A percentile compares a stretch with the other conserved stretches of the same genome.
These are phyloP conservation scores for Cenchrus purpureus DNA, from an alignment of 176 grass and related monocot genomes.

Conservation along the genomic window DNA sequence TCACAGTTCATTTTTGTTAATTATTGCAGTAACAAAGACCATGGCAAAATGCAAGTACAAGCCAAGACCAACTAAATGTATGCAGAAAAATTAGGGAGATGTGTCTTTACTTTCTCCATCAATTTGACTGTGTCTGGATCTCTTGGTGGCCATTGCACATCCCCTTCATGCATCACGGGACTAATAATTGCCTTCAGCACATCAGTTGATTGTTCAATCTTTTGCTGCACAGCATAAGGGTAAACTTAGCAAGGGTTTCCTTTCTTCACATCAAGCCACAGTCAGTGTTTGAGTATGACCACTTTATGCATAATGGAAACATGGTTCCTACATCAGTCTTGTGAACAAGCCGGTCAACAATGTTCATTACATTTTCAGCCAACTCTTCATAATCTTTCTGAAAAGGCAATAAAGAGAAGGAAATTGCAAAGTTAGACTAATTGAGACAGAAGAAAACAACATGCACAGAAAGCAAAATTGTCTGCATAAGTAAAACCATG, in stretches of 20 bases:
- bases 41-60: constrained; percentile 6
- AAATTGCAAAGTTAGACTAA: constrained; percentile 20
- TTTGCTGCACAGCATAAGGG: constrained; percentile 64
- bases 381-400: constrained; percentile 97
- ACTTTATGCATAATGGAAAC: constrained; percentile 7
- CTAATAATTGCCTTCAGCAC: constrained; percentile 81
- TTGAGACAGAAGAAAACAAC: background rate
- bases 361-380: constrained; percentile 77
- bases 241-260: constrained; percentile 30
- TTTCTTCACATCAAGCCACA: background rate
- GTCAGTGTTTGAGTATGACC: background rate
- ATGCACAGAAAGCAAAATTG: constrained; percentile 5
- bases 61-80: background rate
- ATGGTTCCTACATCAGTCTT: constrained; percentile 84
- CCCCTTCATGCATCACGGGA: constrained; percentile 67
- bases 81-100: background rate
- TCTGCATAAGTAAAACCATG: constrained; percentile 60
- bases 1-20: background rate
- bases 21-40: constrained; percentile 24
- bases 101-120: constrained; percentile 72
- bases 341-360: constrained; percentile 89
- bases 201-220: constrained; percentile 90
- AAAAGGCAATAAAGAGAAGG: background rate
- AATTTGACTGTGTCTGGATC: constrained; percentile 64
- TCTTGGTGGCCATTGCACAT: constrained; percentile 80